Evolutionary conservation across 495 filamentous ascomycete species (phyloP), one percentile per base, ranked within the genome.

Genomic region (Penicillium arizonense): DNA sequence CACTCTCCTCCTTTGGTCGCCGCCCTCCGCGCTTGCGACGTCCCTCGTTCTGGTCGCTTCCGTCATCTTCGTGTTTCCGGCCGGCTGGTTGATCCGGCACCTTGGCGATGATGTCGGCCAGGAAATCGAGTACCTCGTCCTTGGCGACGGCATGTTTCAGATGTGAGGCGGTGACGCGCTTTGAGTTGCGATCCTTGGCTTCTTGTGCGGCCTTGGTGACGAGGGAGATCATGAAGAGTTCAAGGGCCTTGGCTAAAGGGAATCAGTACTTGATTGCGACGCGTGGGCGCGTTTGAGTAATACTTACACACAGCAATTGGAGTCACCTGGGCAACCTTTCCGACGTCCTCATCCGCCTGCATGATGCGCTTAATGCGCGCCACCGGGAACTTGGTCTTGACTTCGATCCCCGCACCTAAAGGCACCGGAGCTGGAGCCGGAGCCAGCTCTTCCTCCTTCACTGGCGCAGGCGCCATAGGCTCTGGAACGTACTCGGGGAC

Each of bases 351-450:
- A 64, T 99, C 94, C 6, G 94, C 94, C 71, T 99, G 94, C 94
- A 99, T 97, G 56, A 99, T 97, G 46, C 94, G 87, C 82, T 99
- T 99, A 70, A 97, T 99, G 44, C 94, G 83, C 51, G 94, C 94
- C 30, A 97, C 96, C 3, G 94, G 94, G 62, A 99, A 99, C 57
- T 97, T 96, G 18, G 91, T 97, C 70, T 85, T 90, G 47, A 99
- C 90, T 18, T 91, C 70, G 60, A 96, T 75, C 61, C 79, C 73
- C 9, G 59, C 67, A 44, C 64, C 53, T 21, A 68, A 61, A 41
- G 55, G 56, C 7, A 60, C 48, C 11, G 52, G 10, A 9, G n/a
- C 24, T n/a, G 34, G 33, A 14, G 38, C 13, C 54, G 34, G 21
- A 5, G 34, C 33, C 44, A 47, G 36, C n/a, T 30, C 28, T 30